Base-by-base conservation (phyloP, 768 basidiomycete species). In the Kwoniella shandongensis region DNA sequence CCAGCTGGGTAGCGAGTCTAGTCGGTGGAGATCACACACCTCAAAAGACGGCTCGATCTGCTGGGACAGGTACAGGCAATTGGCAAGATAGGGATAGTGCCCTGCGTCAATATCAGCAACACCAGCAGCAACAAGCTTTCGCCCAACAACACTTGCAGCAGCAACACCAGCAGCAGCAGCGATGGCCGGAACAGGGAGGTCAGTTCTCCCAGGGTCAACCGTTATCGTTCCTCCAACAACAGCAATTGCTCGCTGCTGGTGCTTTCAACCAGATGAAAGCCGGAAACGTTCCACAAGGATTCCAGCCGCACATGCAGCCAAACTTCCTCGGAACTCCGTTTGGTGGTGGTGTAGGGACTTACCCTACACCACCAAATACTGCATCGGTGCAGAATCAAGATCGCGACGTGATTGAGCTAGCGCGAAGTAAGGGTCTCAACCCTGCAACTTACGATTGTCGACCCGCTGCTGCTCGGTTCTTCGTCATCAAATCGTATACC, bases 401-500 rank as follows among this genome's bases (percentile, higher is more conserved):
- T 20, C 15, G 44, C 6, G 71, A 68, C 20, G 73, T 76, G 13
- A 65, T 68, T 15, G 62, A 69, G 51, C 52, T 76, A 41, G 69
- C 73, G 8, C 60, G 62, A 41, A 66, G 59, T 30, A 69, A 72
- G 44, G 67, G 70, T 1, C 41, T 76, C 27, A 76, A 76, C 51
- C 75, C 75, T 4, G 60, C 67, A 4, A 65, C 66, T 1, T 74
- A 72, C 32, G 62, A 73, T 41, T 76, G 75, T 53, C 54, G 67
- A 18, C 72, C 72, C 12, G 32, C 52, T 4, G 61, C 91, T 86
- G 91, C 94, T 3, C 83, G 93, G 15, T 98, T 82, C 79, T 97
- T 97, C 71, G 94, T 98, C 29, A 98, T 99, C 81, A 99, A 99
- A 76, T 94, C 91, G 0, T 99, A 93, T 78, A 98, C 96, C 1